A percentile compares a stretch with the other conserved stretches of the same genome.
Evolutionary conservation across 768 basidiomycete species (phyloP).

Genomic region (Tephrocybe sp.): DNA sequence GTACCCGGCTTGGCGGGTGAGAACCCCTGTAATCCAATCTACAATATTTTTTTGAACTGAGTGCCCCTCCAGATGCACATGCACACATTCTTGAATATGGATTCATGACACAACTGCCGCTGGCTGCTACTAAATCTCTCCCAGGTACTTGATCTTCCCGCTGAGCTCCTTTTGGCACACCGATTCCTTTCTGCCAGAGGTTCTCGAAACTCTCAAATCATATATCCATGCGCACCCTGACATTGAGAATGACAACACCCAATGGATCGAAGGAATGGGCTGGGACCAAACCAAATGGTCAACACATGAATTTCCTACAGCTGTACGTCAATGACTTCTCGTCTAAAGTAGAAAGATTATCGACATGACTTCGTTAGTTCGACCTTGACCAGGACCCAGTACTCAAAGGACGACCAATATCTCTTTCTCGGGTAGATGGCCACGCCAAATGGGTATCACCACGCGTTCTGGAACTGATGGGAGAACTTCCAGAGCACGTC

Average conservation of each 20-base stretch:
- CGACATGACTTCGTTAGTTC: slow-evolving; percentile 40
- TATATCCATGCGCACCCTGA: slow-evolving; percentile 63
- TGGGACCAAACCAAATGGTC: slow-evolving; percentile 93
- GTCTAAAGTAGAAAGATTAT: background rate
- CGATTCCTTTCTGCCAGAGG: slow-evolving; percentile 40
- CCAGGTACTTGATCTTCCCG: slow-evolving; percentile 41
- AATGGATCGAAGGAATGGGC: slow-evolving; percentile 85
- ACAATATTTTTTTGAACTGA: too few relatives aligned
- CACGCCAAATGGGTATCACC: slow-evolving; percentile 89
- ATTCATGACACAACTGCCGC: slow-evolving; percentile 62
- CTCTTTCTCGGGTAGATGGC: slow-evolving; percentile 73
- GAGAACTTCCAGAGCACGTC: slow-evolving; percentile 57
- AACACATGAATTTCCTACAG: slow-evolving; percentile 63
- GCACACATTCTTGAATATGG: slow-evolving; percentile 80
- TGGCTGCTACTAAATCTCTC: slow-evolving; percentile 58
- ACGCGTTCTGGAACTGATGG: slow-evolving; percentile 65
- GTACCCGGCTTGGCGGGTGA: slow-evolving; percentile 76
- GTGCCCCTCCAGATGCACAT: slow-evolving; percentile 64
- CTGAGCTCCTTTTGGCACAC: background rate
- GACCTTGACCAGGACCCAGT: slow-evolving; percentile 73
- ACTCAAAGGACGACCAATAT: slow-evolving; percentile 69
- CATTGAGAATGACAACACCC: slow-evolving; percentile 46
- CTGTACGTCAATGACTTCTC: slow-evolving; percentile 41
- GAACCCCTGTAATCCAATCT: too few relatives aligned
- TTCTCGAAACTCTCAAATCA: slow-evolving; percentile 56